Conservation (phyloP, 1,284 basidiomycete genomes). For the Apiotrichum gracile region DNA sequence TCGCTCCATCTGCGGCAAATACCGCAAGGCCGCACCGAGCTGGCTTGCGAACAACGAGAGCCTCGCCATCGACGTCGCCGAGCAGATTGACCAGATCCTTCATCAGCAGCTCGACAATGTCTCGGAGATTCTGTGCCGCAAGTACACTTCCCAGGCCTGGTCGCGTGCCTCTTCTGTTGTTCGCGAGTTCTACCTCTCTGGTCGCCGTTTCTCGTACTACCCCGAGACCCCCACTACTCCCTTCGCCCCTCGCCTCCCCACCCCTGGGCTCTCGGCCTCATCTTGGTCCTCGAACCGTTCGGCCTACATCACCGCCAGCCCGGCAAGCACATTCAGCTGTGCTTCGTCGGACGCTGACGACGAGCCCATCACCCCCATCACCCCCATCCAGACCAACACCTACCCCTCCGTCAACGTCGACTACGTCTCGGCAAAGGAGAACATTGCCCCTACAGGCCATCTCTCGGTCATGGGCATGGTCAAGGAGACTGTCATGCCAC, state of each 20-base stretch:
- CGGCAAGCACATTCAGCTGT: conserved; percentile 35
- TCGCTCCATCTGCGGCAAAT: conserved; percentile 74
- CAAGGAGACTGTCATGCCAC: conserved; percentile 16
- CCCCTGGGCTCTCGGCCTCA: conserved; percentile 40
- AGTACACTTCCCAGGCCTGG: conserved; percentile 94
- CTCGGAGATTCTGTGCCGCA: conserved; percentile 90
- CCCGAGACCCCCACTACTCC: conserved; percentile 35
- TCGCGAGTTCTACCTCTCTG: conserved; percentile 75
- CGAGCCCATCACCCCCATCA: conserved; percentile 46
- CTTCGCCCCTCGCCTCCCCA: conserved; percentile 27
- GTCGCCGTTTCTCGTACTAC: conserved; percentile 47
- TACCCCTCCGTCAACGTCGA: conserved; percentile 14
- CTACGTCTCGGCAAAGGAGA: conserved; percentile 39
- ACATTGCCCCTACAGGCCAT: conserved; percentile 31
- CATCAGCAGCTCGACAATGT: conserved; percentile 79
- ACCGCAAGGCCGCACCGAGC: conserved; percentile 57
- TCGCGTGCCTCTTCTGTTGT: conserved; percentile 87
- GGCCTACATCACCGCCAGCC: conserved; percentile 26
- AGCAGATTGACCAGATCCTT: conserved; percentile 77
- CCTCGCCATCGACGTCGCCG: conserved; percentile 52
- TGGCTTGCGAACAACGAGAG: conserved; percentile 19
- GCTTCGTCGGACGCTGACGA: conserved; percentile 45
- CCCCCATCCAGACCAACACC: conserved; percentile 36
- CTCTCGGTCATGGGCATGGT: conserved; percentile 3
- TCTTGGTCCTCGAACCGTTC: conserved; percentile 26